Evolutionary conservation across 768 basidiomycete species (phyloP).

Genomic region (Hygrophoropsis aurantiaca): DNA sequence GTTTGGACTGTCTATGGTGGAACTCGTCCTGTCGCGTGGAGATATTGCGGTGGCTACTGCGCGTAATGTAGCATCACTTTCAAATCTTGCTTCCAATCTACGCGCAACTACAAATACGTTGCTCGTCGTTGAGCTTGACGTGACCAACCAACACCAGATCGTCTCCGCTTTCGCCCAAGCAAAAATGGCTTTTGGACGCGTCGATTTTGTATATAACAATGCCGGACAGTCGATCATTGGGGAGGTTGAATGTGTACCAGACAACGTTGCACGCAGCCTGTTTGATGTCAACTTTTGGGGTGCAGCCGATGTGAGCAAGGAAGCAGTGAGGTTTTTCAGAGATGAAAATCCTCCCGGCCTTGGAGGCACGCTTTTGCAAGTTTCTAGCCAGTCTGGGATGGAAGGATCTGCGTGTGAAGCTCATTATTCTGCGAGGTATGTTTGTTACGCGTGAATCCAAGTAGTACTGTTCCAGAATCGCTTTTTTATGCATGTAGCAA

Average conservation of each 20-base stretch:
- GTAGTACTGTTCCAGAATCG: too few relatives aligned
- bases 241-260: slow-evolving; percentile 36
- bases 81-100: slow-evolving; percentile 13
- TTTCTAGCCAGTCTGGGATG: slow-evolving; percentile 28
- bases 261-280: slow-evolving; percentile 30
- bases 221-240: slow-evolving; percentile 26
- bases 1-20: slow-evolving; percentile 34
- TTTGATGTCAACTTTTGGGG: slow-evolving; percentile 50
- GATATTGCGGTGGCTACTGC: slow-evolving; percentile 29
- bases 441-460: not conserved
- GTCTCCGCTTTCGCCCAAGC: slow-evolving; percentile 16
- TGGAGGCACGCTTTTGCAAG: slow-evolving; percentile 37
- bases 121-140: slow-evolving; percentile 29
- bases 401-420: slow-evolving; percentile 3
- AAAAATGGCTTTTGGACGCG: slow-evolving; percentile 24
- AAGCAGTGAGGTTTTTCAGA: slow-evolving; percentile 27
- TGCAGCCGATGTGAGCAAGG: slow-evolving; percentile 36
- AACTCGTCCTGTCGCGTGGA: slow-evolving; percentile 21
- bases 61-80: slow-evolving; percentile 19
- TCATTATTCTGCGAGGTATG: slow-evolving; percentile 27
- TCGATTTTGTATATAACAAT: slow-evolving; percentile 36
- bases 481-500: slow-evolving; percentile 2
- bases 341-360: slow-evolving; percentile 24
- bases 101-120: slow-evolving; percentile 17
- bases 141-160: slow-evolving; percentile 20